These are phyloP conservation scores for Perkinsus marinus DNA, from an alignment of 169 alveolate species.

Conservation along the genomic window DNA sequence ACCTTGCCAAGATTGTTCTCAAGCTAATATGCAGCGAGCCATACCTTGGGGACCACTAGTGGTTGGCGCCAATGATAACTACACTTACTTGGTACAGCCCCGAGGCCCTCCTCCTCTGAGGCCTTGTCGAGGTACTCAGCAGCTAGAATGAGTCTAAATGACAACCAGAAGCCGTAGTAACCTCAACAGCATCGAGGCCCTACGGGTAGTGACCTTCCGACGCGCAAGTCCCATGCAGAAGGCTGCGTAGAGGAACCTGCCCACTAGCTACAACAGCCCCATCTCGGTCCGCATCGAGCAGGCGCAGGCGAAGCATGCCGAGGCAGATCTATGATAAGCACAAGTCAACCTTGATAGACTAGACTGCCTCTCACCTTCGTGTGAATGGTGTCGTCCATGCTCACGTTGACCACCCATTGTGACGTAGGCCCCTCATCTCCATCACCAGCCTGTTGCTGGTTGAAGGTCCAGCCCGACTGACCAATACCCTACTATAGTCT, in stretches of 20 bases:
- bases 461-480: background rate
- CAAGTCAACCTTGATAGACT: background rate
- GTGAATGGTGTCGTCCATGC: background rate
- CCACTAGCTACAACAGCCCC: background rate
- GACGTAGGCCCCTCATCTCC: background rate
- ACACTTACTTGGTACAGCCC: no score
- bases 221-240: background rate
- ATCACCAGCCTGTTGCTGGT: background rate
- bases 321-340: background rate
- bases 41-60: no score
- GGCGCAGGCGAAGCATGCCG: background rate
- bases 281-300: background rate
- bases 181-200: no score
- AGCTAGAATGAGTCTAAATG: background rate
- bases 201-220: background rate
- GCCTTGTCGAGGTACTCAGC: no score
- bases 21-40: no score
- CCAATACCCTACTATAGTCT: background rate
- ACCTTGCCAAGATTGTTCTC: no score
- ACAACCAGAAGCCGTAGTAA: background rate
- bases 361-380: background rate
- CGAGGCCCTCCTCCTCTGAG: no score
- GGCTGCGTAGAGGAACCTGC: background rate
- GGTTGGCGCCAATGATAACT: no score
- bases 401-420: background rate